Evolutionary conservation across 1,284 basidiomycete genomes (phyloP), one percentile per base, ranked within the genome.

Genomic region (Ceratobasidium sp.): DNA sequence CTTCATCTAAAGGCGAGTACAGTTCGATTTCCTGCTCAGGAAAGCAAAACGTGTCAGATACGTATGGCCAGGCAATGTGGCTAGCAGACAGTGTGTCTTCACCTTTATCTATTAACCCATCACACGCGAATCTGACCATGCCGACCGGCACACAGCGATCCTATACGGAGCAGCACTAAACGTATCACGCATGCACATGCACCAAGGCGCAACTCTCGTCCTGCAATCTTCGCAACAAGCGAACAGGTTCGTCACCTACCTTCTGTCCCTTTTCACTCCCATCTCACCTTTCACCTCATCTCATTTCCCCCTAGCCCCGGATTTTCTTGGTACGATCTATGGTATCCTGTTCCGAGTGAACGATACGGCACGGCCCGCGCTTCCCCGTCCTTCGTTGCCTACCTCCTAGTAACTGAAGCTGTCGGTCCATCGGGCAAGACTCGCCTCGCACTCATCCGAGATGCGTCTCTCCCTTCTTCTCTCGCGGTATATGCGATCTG

Each of bases 61-160:
- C 82, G 1, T 84, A 81, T 72, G 83, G 82, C 15, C 82, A 83
- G 67, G 82, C 82, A 0, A 78, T 84, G 14, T 84, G 83, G 82
- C 77, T 82, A 2, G 80, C 82, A 0, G 82, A 82, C 63, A 82
- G 82, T 82, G 65, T 27, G 80, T 76, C 2, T 22, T 57, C 11
- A 51, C 8, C 14, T 14, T 45, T 33, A 7, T 41, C 75, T 53
- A 22, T n/a, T n/a, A 19, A 0, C 1, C 27, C 22, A 29, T 19
- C 72, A 57, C 45, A 24, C 45, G 63, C 51, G 27, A 56, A 41
- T 44, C 24, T 44, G 19, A 41, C 36, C n/a, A n/a, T n/a, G n/a
- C n/a, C 36, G 36, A 11, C 36, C 36, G 36, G 36, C 36, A 41
- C 33, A 2, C 44, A 83, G 83, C 83, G 7, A 78, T 83, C 3